phyloP scores from a whole-genome alignment of 2,329 filamentous ascomycete species.

The Onygenales sp. region DNA sequence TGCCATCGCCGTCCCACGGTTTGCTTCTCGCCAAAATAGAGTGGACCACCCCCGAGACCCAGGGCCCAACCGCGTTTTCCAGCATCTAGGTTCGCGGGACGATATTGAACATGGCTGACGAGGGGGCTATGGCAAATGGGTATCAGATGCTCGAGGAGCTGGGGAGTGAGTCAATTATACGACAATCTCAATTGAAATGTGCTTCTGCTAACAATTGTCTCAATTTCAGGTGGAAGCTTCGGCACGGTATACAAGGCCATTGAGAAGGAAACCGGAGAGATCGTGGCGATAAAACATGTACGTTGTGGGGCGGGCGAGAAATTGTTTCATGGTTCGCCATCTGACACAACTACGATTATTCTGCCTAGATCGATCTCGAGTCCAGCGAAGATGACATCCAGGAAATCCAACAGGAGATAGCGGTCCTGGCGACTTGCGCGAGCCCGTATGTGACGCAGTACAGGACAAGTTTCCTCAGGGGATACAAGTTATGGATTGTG shows the following conservation, averaged over 20 bases:
- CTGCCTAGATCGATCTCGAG: conserved; percentile 85
- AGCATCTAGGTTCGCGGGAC: too few relatives aligned
- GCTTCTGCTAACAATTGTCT: conserved; percentile 2
- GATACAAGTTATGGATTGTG: conserved; percentile 97
- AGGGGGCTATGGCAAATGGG: conserved; percentile 60
- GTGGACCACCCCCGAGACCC: not conserved
- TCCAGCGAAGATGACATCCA: conserved; percentile 97
- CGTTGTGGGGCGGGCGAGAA: conserved; percentile 23
- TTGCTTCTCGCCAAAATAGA: not conserved
- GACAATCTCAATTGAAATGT: not conserved
- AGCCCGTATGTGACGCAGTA: conserved; percentile 94
- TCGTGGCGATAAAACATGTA: conserved; percentile 95
- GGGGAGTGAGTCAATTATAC: conserved; percentile 58
- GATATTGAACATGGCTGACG: conserved; percentile 28
- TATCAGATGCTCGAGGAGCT: conserved; percentile 96
- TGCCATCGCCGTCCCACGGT: not conserved
- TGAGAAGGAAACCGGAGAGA: conserved; percentile 79
- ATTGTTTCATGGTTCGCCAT: not conserved
- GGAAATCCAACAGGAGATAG: conserved; percentile 96
- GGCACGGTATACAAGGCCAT: conserved; percentile 96
- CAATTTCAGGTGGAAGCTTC: conserved; percentile 71
- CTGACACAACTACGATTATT: conserved; percentile 4
- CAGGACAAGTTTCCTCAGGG: conserved; percentile 90
- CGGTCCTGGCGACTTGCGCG: conserved; percentile 86
- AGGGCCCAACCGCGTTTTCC: not conserved